Evolutionary conservation across 176 grass and related monocot species (phyloP), one percentile per base, ranked within the genome.

Genomic region (Themeda triandra): DNA sequence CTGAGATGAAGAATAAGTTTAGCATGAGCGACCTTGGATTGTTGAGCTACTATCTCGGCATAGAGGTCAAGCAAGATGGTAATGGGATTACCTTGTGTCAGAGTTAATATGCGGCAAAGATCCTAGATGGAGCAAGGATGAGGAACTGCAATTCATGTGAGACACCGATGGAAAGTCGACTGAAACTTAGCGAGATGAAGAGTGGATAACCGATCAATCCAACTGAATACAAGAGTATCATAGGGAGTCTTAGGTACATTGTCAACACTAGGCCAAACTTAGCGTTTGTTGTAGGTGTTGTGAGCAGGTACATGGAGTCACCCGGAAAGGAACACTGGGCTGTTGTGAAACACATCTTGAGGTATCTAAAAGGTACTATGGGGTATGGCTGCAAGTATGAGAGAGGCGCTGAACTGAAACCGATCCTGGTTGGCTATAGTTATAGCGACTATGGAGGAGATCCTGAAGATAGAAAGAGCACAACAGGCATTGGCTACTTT

Each of bases 351-450:
- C 25, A 15, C 3, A 64, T 64, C 1, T 4, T 64, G 0, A 14
- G 62, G 0, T 64, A 64, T 0, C 4, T 64, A 6, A 14, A 28
- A 0, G 62, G 62, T 0, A 30, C 13, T 0, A 12, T 14, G 0
- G 0, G 0, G 1, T 64, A 15, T 30, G 62, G 62, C 1, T 29
- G 12, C 1, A 29, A 6, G 2, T 64, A 64, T 28, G 28, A 0
- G 12, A 4, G 6, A 14, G 25, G 13, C 10, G 15, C 10, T 14
- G 27, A 5, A 2, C 12, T 11, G 6, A 14, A 30, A 29, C 62
- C 25, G 6, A 2, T 29, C 0, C 13, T 64, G 5, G 0, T 64
- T 0, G 27, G 62, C 0, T 64, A 6, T 5, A 30, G 12, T 2
- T 12, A 64, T 1, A 64, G 27, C 17, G 62, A 64, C 4, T 28